Evolutionary conservation across 1,139 yeast genomes (phyloP).

Genomic region (Insectozyma bohioensis): DNA sequence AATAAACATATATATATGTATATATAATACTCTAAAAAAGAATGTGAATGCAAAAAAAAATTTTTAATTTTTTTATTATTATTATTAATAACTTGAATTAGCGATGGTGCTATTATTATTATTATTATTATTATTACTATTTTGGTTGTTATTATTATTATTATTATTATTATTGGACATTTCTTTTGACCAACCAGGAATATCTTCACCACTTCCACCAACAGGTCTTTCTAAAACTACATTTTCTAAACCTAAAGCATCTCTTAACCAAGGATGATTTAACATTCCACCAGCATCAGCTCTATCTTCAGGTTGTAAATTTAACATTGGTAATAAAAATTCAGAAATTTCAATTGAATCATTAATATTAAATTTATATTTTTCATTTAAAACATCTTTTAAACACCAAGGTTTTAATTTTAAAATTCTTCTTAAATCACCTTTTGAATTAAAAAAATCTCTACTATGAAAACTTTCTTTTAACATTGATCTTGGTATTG

Average conservation of each 20-base stretch:
- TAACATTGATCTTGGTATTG: constrained; percentile 42
- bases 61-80: no score
- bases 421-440: constrained; percentile 58
- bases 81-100: no score
- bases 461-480: constrained; percentile 44
- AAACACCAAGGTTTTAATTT: constrained; percentile 52
- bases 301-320: constrained; percentile 64
- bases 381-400: constrained; percentile 46
- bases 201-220: constrained; percentile 69
- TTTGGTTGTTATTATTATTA: background rate
- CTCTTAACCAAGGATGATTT: constrained; percentile 75
- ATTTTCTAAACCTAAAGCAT: constrained; percentile 59
- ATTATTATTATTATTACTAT: no score
- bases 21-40: background rate
- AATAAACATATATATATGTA: background rate
- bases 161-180: no score
- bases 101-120: no score
- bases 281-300: constrained; percentile 84
- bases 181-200: constrained; percentile 69
- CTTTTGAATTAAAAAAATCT: constrained; percentile 49
- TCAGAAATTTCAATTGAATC: constrained; percentile 59
- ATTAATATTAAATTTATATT: constrained; percentile 60
- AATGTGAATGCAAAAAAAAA: no score
- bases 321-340: constrained; percentile 72
- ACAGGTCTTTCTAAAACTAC: constrained; percentile 55